Evolutionary conservation across 106 monocot genomes (phyloP).

Genomic region (Dendrobium catenatum): DNA sequence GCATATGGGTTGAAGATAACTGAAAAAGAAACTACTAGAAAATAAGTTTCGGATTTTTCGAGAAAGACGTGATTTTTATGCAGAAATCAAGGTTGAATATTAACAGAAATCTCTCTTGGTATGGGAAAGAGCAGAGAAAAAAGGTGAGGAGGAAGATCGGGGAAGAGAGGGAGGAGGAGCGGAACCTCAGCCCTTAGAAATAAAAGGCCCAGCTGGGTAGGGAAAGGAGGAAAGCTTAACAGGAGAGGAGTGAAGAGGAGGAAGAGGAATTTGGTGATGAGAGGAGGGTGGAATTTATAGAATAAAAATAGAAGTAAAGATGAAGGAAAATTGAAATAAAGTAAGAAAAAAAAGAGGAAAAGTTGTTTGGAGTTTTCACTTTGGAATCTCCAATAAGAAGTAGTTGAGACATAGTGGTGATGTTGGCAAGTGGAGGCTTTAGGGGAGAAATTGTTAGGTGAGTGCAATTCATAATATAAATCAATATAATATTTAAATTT

Average conservation of each 20-base stretch:
- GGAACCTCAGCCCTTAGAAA: neutral
- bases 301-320: slow-evolving; percentile 6
- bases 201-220: slow-evolving; percentile 6
- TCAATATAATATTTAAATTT: too few relatives aligned
- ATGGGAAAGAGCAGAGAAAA: neutral
- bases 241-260: slow-evolving; percentile 22
- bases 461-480: too few relatives aligned
- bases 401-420: neutral
- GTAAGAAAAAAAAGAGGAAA: neutral
- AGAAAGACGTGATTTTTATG: neutral
- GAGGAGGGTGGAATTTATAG: slow-evolving; percentile 31
- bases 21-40: neutral
- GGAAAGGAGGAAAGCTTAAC: slow-evolving; percentile 11
- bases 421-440: neutral
- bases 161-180: slow-evolving; percentile 6
- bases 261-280: slow-evolving; percentile 23
- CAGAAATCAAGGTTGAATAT: neutral
- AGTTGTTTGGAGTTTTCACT: neutral
- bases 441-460: too few relatives aligned
- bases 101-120: slow-evolving; percentile 10
- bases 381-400: neutral
- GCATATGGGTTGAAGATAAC: slow-evolving; percentile 7
- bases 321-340: neutral
- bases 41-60: neutral
- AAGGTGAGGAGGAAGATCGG: neutral